Percentiles rank a stretch among this genome's conserved stretches.
Conservation (phyloP, 2,329 filamentous ascomycete species). For the Madurella mycetomatis region DNA sequence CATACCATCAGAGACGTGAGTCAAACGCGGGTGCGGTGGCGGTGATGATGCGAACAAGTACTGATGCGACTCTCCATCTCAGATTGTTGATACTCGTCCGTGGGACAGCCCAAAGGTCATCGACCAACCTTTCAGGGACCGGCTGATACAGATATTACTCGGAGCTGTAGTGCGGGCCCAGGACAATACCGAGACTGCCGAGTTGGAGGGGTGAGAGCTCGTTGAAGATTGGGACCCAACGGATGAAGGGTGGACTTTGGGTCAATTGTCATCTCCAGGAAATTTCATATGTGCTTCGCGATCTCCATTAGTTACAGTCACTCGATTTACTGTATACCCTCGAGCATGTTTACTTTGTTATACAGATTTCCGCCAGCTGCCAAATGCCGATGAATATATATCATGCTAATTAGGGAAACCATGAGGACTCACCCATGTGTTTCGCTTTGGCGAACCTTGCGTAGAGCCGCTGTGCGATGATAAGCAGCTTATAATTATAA, state of each 20-base stretch:
- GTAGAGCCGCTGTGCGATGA: too few relatives aligned
- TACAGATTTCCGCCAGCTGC: too few relatives aligned
- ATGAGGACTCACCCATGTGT: too few relatives aligned
- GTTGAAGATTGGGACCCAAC: not conserved
- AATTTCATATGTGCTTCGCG: too few relatives aligned
- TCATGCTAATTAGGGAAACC: too few relatives aligned
- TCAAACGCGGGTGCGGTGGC: not conserved
- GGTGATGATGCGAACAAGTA: not conserved
- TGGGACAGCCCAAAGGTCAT: conserved; percentile 9
- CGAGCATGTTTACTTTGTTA: too few relatives aligned
- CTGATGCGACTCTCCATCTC: not conserved
- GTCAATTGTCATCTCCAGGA: not conserved
- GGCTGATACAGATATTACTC: conserved; percentile 10
- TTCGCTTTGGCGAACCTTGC: too few relatives aligned
- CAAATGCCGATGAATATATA: too few relatives aligned
- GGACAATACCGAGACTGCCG: not conserved
- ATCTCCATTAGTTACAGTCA: too few relatives aligned
- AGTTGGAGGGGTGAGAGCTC: not conserved
- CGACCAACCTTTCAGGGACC: conserved; percentile 9
- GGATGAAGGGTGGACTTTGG: not conserved
- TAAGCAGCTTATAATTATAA: too few relatives aligned
- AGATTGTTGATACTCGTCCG: conserved; percentile 17
- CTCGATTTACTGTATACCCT: too few relatives aligned
- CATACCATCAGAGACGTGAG: conserved; percentile 12
- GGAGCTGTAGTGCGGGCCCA: not conserved